Conservation (phyloP, 1,284 basidiomycete species). For the Ceratobasidium sp. region DNA sequence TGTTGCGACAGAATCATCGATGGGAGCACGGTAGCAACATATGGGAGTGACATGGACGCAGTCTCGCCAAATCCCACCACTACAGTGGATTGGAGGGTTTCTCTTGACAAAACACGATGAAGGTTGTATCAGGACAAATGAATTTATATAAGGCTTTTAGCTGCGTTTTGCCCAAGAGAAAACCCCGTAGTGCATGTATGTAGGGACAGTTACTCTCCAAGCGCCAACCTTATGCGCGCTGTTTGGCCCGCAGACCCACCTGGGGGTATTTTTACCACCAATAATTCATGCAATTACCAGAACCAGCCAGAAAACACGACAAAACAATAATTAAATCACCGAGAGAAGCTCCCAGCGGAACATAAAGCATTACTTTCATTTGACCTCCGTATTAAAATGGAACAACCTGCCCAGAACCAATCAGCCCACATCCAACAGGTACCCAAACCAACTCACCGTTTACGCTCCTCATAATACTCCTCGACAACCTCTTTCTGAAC, state of each 20-base stretch:
- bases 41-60: too few species aligned
- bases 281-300: constrained; percentile 17
- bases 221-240: neutral
- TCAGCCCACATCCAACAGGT: neutral
- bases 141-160: too few species aligned
- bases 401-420: constrained; percentile 20
- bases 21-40: too few species aligned
- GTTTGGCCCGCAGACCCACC: neutral
- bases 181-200: too few species aligned
- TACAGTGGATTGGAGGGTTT: too few species aligned
- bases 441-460: constrained; percentile 20
- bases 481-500: constrained; percentile 35
- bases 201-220: too few species aligned
- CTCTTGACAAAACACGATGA: too few species aligned
- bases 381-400: constrained; percentile 29
- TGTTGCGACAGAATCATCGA: too few species aligned
- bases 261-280: constrained; percentile 1
- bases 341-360: neutral
- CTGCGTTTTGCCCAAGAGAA: too few species aligned
- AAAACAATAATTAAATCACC: constrained; percentile 8
- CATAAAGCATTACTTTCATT: neutral
- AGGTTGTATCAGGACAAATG: too few species aligned
- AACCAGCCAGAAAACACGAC: constrained; percentile 5
- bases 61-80: too few species aligned
- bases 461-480: constrained; percentile 36